Evolutionary conservation across 225 moss, liverwort and hornwort genomes (phyloP), one percentile per base, ranked within the genome.

Genomic region (Pseudoscleropodium purum): DNA sequence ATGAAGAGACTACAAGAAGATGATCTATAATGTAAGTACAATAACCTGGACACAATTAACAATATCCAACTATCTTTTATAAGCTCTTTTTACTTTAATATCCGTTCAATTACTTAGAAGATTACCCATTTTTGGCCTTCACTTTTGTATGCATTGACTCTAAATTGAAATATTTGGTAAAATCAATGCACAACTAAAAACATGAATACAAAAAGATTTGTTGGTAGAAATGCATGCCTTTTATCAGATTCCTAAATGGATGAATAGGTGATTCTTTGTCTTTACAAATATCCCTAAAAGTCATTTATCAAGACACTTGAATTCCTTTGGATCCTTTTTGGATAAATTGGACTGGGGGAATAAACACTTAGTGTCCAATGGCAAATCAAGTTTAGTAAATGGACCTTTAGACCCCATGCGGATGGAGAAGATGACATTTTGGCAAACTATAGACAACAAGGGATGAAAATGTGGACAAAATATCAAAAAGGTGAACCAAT

Each of bases 351-450:
- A 33, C 13, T 7, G 21, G 2, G 12, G 0, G 12, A 49, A 11
- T 33, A 17, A 49, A 76, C 51, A 7, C 3, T 13, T 49, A 49
- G 20, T 2, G 0, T 76, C 5, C 0, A 51, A 0, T 76, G 4
- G 19, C 20, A 33, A 49, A 12, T 30, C 19, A 18, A 47, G 2
- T 33, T 12, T 0, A 75, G 0, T 19, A 6, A 49, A 33, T 49
- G 20, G 4, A 3, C 12, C 4, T 49, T n/a, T n/a, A n/a, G n/a
- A n/a, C n/a, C n/a, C 30, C 30, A 4, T 11, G 2, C 0, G 0
- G 10, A 75, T 49, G 11, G 13, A 3, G 2, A 0, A 4, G 10
- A 75, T 0, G 0, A 49, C 33, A 49, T 49, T 49, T 75, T 31
- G 11, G 6, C 18, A 45, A 18, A 49, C 2, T 30, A 2, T 8